Evolutionary conservation across 257 asterid genomes (phyloP), one percentile per base, ranked within the genome.

Genomic region (Ilex asprella): DNA sequence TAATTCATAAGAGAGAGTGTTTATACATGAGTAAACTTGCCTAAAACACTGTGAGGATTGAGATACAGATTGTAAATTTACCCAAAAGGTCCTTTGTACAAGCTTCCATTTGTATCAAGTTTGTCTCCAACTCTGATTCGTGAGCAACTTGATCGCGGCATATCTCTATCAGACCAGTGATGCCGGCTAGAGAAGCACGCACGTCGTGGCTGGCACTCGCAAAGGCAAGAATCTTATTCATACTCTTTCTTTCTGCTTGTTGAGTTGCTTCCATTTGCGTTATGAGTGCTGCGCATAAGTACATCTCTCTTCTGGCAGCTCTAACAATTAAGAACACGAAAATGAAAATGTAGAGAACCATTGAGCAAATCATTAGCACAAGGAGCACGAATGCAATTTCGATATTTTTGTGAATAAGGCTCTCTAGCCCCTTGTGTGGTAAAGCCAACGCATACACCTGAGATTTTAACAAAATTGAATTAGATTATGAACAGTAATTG

Each of bases 181-280:
- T 77, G 55, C 83, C 95, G 10, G 93, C 90, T 51, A 85, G 70
- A 27, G 84, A 69, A 31, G 84, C 86, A 14, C 95, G 91, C 3
- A 90, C 73, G 64, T 90, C 96, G 16, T 90, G 97, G 79, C 86
- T 85, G n/a, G 96, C 95, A 3, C 77, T 81, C 2, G 87, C 90
- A 52, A 83, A 85, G 30, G 93, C 95, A 29, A 75, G 78, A 57
- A 76, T 87, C 67, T 80, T 85, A 62, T 78, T 85, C 90, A 78
- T 75, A 12, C 88, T 80, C 64, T 83, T 90, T 59, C 84, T 73
- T 52, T 87, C 95, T 1, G 94, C 86, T 62, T 89, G 86, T 56
- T 64, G 86, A 12, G 94, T 85, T 21, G 88, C 85, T 69, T 89
- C 94, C 95, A 80, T 83, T 62, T 83, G 95, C 39, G 67, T 87